Base-by-base conservation (phyloP, 306 rosid species). In the Begonia fuchsioides region DNA sequence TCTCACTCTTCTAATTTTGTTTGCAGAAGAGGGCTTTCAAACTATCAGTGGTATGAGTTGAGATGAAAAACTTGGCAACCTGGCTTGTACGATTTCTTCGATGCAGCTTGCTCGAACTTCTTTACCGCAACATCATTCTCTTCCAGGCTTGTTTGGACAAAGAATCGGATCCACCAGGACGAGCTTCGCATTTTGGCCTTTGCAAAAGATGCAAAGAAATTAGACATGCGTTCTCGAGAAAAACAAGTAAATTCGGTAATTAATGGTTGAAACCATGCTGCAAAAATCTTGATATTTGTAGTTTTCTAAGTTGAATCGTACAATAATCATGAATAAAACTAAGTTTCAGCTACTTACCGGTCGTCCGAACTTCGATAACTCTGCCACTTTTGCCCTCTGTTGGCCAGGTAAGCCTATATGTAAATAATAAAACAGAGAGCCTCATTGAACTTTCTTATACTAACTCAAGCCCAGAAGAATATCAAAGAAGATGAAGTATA, bases 141-240 rank as follows among this genome's bases (percentile, higher is more conserved):
- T 69, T 71, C 79, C 57, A 87, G 59, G 74, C 73, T 80, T 50
- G 68, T 71, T 59, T 71, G 79, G 43, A 62, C 56, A 48, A 87
- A 78, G 68, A 75, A 75, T 10, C 73, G 72, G 56, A 74, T 73
- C 96, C 96, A 87, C 93, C 94, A 87, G 54, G 96, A 55, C 16
- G 83, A 47, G 63, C 83, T 83, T 32, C 94, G 62, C 94, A 83
- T 78, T 78, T 87, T 83, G 47, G 94, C 93, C 96, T 87, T 60
- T 61, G 68, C 61, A 68, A 50, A 10, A 41, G 12, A 41, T 41
- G 14, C 2, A 41, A n/a, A 1, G 14, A 13, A 41, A 41, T 41
- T 41, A 41, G 45, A 1, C 45, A 41, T 26, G 35, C 1, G 8
- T 26, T 8, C 35, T 8, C 35, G 35, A 26, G 35, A 26, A 26